Evolutionary conservation across 2,329 filamentous ascomycete species (phyloP).

Genomic region (Xylaria polymorpha): DNA sequence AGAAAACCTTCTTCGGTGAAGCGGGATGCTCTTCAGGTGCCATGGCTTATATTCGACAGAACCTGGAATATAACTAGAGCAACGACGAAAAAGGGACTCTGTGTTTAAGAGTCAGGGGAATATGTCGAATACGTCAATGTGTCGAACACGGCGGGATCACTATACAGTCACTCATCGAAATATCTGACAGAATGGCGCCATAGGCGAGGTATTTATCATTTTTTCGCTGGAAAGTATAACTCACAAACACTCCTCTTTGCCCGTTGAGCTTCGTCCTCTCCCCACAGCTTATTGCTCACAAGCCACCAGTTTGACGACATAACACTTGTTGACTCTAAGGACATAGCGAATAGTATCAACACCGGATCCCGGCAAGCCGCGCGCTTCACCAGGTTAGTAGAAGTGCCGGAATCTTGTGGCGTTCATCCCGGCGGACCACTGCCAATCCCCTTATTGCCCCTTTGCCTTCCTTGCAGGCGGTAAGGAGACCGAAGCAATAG

Average conservation of each 20-base stretch:
- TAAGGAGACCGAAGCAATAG: conserved; percentile 28
- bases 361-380: background rate
- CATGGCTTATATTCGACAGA: conserved; percentile 3
- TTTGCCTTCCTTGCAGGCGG: conserved; percentile 15
- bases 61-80: background rate
- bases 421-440: background rate
- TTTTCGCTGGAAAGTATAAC: background rate
- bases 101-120: background rate
- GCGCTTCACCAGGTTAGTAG: conserved; percentile 2
- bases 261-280: conserved; percentile 7
- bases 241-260: background rate
- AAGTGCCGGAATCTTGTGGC: conserved; percentile 20
- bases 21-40: conserved; percentile 27
- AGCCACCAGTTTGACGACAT: conserved; percentile 20
- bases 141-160: background rate
- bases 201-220: conserved; percentile 26
- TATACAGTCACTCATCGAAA: background rate
- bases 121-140: background rate
- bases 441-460: conserved; percentile 19
- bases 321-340: background rate
- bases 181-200: background rate
- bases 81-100: background rate
- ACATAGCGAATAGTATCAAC: conserved; percentile 10
- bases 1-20: conserved; percentile 34
- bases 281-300: conserved; percentile 3